These are phyloP conservation scores for Suillus hirtellus DNA, from an alignment of 768 basidiomycete genomes.

Conservation along the genomic window DNA sequence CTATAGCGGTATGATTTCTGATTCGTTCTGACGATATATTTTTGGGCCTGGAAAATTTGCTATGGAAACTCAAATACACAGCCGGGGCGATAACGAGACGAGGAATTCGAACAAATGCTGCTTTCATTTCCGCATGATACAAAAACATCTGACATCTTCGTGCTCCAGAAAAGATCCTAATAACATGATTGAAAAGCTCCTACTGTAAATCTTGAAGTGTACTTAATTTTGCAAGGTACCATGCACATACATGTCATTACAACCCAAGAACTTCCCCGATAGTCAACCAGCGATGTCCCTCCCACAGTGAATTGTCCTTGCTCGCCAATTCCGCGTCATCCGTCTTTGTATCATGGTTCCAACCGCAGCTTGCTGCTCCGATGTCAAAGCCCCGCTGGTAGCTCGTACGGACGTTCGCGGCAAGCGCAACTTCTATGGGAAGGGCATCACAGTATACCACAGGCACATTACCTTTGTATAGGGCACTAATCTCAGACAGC, in stretches of 20 bases:
- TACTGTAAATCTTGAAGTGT: background rate
- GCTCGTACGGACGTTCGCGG: slow-evolving; percentile 15
- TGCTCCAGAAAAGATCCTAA: background rate
- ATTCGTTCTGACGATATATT: background rate
- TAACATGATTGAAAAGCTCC: background rate
- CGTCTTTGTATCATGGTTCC: slow-evolving; percentile 19
- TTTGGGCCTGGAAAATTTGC: background rate
- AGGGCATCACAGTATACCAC: slow-evolving; percentile 17
- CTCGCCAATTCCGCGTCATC: slow-evolving; percentile 19
- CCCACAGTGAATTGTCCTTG: slow-evolving; percentile 22
- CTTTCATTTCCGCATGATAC: background rate
- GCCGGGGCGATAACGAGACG: background rate
- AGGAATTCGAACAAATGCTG: background rate
- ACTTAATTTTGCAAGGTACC: background rate
- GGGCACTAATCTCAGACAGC: slow-evolving; percentile 17
- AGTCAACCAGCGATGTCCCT: slow-evolving; percentile 24
- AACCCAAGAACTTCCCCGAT: slow-evolving; percentile 13
- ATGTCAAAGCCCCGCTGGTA: slow-evolving; percentile 19
- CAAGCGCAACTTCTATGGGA: slow-evolving; percentile 12
- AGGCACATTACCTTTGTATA: slow-evolving; percentile 7
- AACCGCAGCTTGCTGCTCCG: slow-evolving; percentile 22
- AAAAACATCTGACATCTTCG: background rate
- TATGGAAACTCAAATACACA: background rate
- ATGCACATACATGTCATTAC: background rate
- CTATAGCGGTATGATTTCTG: no score